Evolutionary conservation across 768 basidiomycete species (phyloP).

Genomic region (Mycena belliarum): DNA sequence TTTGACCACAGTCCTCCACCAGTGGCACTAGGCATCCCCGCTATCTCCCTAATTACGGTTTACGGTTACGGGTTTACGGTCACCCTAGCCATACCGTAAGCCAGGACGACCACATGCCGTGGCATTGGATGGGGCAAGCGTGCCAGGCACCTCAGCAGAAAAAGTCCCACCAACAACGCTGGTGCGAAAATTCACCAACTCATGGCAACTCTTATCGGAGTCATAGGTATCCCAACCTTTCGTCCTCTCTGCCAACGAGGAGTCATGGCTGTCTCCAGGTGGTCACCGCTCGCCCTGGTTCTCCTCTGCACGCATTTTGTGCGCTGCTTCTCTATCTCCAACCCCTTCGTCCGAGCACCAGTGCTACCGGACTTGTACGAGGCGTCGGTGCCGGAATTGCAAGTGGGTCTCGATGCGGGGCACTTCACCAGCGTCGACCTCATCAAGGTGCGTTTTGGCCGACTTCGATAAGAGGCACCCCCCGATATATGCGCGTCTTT

Average conservation of each 20-base stretch:
- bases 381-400: constrained; percentile 56
- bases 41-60: too few species aligned
- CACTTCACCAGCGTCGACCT: constrained; percentile 62
- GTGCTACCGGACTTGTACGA: constrained; percentile 59
- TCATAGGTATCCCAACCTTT: neutral
- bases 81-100: too few species aligned
- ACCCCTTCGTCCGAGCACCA: neutral
- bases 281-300: neutral
- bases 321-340: neutral
- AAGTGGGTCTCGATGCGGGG: constrained; percentile 49
- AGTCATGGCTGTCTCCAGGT: neutral
- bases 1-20: too few species aligned
- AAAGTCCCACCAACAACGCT: neutral
- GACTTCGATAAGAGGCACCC: neutral
- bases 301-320: neutral
- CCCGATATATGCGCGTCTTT: neutral
- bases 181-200: neutral
- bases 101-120: too few species aligned
- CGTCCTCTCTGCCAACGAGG: neutral
- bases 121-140: too few species aligned
- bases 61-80: too few species aligned
- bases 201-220: neutral
- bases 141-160: too few species aligned
- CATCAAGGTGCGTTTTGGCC: constrained; percentile 47
- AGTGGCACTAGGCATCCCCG: too few species aligned